A percentile compares a stretch with the other conserved stretches of the same genome.
Evolutionary conservation across 768 basidiomycete genomes (phyloP).

Genomic region (Boletus pseudopeckii): DNA sequence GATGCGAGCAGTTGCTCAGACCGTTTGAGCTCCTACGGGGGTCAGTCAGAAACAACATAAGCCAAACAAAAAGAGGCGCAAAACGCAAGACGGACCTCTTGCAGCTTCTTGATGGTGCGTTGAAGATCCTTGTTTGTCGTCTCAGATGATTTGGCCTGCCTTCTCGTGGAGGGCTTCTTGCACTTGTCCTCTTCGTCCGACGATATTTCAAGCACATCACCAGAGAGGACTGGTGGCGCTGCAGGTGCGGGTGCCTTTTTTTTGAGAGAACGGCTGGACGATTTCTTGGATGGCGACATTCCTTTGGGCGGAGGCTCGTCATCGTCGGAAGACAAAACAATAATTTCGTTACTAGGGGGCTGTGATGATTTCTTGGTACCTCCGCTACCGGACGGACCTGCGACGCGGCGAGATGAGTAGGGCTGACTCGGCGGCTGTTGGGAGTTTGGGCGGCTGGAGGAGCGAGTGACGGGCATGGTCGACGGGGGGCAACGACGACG

Average conservation of each 20-base stretch:
- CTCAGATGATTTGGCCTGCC: conserved; percentile 18
- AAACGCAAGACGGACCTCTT: conserved; percentile 36
- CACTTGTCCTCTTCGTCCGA: conserved; percentile 46
- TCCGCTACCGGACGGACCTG: conserved; percentile 5
- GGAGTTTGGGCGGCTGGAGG: conserved; percentile 21
- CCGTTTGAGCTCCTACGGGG: conserved; percentile 20
- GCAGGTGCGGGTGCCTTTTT: conserved; percentile 20
- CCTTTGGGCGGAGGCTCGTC: conserved; percentile 24
- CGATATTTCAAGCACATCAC: conserved; percentile 54
- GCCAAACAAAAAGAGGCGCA: neutral
- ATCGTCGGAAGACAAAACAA: conserved; percentile 35
- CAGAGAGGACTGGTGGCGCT: conserved; percentile 9
- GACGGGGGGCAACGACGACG: neutral
- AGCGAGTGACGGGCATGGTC: conserved; percentile 30
- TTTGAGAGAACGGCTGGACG: conserved; percentile 4
- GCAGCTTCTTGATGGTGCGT: conserved; percentile 40
- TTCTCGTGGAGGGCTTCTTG: conserved; percentile 9
- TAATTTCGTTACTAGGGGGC: conserved; percentile 23
- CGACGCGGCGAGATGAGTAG: conserved; percentile 3
- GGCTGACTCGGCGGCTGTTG: neutral
- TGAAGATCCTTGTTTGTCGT: conserved; percentile 27
- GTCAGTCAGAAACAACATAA: neutral
- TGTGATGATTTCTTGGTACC: conserved; percentile 15
- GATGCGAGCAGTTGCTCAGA: conserved; percentile 6
- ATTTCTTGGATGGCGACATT: conserved; percentile 11